phyloP scores from a whole-genome alignment of 169 alveolate genomes.

The Toxoplasma gondii region DNA sequence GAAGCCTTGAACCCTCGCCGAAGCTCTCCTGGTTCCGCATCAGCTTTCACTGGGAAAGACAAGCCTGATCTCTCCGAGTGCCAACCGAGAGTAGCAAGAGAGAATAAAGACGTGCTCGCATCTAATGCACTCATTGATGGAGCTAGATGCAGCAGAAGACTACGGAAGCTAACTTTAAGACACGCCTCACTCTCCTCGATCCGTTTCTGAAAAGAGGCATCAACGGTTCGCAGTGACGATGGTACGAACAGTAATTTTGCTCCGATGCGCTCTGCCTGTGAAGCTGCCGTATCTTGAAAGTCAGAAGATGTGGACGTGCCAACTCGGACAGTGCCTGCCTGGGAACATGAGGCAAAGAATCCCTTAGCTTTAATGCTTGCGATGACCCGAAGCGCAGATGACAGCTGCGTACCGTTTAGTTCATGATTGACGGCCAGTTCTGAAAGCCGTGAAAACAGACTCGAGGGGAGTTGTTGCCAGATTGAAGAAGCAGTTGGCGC shows the following conservation, averaged over 20 bases:
- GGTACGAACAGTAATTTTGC: not conserved
- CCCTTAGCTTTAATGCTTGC: not conserved
- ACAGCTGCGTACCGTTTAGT: not conserved
- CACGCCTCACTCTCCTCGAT: not conserved
- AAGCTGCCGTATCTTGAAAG: not conserved
- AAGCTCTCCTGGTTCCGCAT: not conserved
- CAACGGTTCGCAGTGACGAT: not conserved
- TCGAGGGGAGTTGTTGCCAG: not conserved
- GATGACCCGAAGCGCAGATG: not conserved
- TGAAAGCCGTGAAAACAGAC: not conserved
- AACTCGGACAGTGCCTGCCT: not conserved
- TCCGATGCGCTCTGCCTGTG: not conserved
- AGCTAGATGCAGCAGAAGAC: not conserved
- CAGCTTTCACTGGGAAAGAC: not conserved
- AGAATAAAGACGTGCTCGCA: not conserved
- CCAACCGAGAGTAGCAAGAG: constrained; percentile 11
- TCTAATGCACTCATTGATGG: constrained; percentile 4
- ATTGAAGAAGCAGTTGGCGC: not conserved
- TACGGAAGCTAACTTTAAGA: not conserved
- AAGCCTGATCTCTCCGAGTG: not conserved
- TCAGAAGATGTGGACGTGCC: not conserved
- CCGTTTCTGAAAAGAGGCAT: not conserved
- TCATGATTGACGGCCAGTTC: not conserved
- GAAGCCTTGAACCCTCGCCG: not conserved
- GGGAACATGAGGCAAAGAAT: not conserved